Evolutionary conservation across 345 rosid genomes (phyloP), one percentile per base, ranked within the genome.

Genomic region (Citrus cavaleriei): DNA sequence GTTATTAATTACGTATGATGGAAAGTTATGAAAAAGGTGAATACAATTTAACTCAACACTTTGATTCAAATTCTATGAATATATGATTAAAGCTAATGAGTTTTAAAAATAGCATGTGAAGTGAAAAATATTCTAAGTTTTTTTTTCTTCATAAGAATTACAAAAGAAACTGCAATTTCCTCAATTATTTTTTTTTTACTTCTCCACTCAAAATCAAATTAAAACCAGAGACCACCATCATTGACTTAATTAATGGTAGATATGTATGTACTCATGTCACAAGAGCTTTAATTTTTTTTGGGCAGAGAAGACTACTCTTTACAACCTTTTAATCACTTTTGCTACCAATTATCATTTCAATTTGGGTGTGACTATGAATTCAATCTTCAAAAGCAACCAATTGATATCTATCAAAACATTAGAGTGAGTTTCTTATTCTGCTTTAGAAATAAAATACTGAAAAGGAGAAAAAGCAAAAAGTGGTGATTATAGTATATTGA

Each of bases 391-490:
- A 80, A 76, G 77, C 22, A 55, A 68, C 76, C 65, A 69, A 58
- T 74, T 74, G 68, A 68, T 46, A 38, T 10, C 78, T 35, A 73
- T 80, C 65, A 30, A 71, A 78, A 27, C 74, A 65, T 37, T 7
- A 46, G 60, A 35, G 27, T 6, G 16, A 63, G 73, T 80, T 75
- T 46, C 49, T 62, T n/a, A 25, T 37, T 7, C 34, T 73, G 67
- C 34, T 74, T 55, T 42, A 28, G 34, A 80, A 82, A 35, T 60
- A 66, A 79, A 61, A 68, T 64, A 83, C 35, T 76, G 57, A 66
- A 82, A 80, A 76, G 77, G 8, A 72, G 61, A 68, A 55, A 78
- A 77, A 77, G 62, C 58, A 70, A 68, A 81, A 69, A 70, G 72
- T 1, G 18, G 37, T 22, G 37, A 72, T 42, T 42, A 42, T 65